A percentile compares a stretch with the other conserved stretches of the same genome.
phyloP scores from a whole-genome alignment of 148 eudicot genomes.

The Persicaria tinctoria region DNA sequence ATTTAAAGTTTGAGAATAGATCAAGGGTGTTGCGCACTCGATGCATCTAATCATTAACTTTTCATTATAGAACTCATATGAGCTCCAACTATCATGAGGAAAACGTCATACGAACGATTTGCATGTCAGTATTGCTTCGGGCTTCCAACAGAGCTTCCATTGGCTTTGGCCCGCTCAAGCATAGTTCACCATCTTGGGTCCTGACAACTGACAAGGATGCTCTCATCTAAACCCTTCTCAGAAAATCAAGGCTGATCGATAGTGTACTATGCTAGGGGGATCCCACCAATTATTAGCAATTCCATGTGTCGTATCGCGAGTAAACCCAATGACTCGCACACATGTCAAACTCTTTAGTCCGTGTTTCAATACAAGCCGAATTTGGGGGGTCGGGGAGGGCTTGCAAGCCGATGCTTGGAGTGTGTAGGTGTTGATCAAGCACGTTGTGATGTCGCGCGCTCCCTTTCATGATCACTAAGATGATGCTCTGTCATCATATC shows the following conservation, averaged over 20 bases:
- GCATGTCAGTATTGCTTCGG: neutral
- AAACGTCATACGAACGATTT: neutral
- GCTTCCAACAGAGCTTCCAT: neutral
- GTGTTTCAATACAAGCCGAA: constrained; percentile 16
- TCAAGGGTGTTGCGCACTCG: neutral
- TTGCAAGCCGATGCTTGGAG: constrained; percentile 14
- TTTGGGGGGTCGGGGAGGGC: neutral
- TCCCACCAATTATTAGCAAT: no score
- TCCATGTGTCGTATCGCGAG: no score
- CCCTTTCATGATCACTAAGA: constrained; percentile 4
- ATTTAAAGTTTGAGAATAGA: no score
- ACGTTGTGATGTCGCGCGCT: constrained; percentile 5
- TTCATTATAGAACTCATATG: neutral
- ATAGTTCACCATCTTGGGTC: no score
- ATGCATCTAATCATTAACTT: neutral
- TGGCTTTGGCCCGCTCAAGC: neutral
- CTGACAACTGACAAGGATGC: no score
- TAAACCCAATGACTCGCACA: constrained; percentile 48
- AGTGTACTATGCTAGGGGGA: neutral
- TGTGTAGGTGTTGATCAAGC: constrained; percentile 1
- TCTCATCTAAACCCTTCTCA: no score
- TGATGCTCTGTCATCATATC: no score
- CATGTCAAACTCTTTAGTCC: constrained; percentile 28
- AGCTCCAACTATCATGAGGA: no score
- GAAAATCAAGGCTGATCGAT: neutral